Conservation (phyloP, 306 rosid species). For the Gleditsia sinensis region DNA sequence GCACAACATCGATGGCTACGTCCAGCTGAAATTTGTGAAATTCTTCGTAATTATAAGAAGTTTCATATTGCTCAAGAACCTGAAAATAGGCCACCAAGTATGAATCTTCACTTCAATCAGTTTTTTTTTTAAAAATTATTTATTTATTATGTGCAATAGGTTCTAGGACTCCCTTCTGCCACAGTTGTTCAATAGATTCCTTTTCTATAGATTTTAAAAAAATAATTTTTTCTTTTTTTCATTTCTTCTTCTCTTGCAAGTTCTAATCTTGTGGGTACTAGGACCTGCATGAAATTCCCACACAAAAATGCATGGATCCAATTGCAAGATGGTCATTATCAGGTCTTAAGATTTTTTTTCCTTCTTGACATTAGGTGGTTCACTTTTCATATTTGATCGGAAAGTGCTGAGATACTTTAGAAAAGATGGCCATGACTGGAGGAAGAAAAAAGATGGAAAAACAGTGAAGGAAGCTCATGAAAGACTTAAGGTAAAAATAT, state of each 20-base stretch:
- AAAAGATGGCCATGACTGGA: slow-evolving; percentile 94
- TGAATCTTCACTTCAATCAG: slow-evolving; percentile 32
- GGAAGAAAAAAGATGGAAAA: slow-evolving; percentile 95
- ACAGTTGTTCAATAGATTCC: neutral
- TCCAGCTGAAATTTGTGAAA: slow-evolving; percentile 85
- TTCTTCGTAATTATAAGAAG: slow-evolving; percentile 59
- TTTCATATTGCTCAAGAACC: slow-evolving; percentile 69
- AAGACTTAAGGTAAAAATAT: slow-evolving; percentile 73
- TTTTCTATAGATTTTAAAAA: neutral
- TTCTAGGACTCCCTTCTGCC: neutral
- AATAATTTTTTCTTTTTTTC: neutral
- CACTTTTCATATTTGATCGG: slow-evolving; percentile 89
- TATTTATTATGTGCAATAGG: neutral
- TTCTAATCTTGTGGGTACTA: neutral
- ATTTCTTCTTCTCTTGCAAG: neutral
- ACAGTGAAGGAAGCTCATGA: slow-evolving; percentile 94
- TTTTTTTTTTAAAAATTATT: neutral
- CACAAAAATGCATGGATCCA: neutral
- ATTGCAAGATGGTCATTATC: slow-evolving; percentile 4
- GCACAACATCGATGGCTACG: slow-evolving; percentile 93
- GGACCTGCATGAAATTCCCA: slow-evolving; percentile 10
- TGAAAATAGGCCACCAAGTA: slow-evolving; percentile 73
- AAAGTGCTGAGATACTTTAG: slow-evolving; percentile 89
- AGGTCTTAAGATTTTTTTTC: slow-evolving; percentile 23
- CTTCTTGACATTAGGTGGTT: slow-evolving; percentile 73